Base-by-base conservation (phyloP, 805 yeast species). In the Candida jianshihensis region DNA sequence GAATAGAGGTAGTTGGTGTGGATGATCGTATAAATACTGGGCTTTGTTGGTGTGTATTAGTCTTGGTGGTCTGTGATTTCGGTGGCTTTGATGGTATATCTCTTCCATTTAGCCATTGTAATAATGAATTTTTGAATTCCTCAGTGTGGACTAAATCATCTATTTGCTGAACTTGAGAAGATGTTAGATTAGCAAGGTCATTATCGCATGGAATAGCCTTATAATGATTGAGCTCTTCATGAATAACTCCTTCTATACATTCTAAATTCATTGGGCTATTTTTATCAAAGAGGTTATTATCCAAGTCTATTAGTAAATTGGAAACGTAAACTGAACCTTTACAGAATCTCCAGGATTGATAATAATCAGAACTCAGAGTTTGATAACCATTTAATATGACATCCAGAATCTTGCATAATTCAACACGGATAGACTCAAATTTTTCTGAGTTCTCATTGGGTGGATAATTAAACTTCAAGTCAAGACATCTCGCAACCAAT, bases 271-370 rank as follows among this genome's bases (percentile, higher is more conserved):
- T 32, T 4, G 24, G 31, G 13, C 55, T 47, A 8, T 37, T 31
- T 27, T 34, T 48, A 30, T 56, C 59, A 45, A 49, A 54, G 10
- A 58, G 36, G 38, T 43, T 53, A 20, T 56, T 46, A 2, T 55
- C 59, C 17, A 56, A 45, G 15, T 59, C 53, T 0, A 42, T 53
- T 10, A 73, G 38, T 5, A 69, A 35, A 18, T 56, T 59, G 11
- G 68, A 43, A 16, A 76, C 47, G 31, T 61, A 66, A 6, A 54
- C 54, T 35, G 71, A 73, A 1, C 74, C 71, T 42, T 75, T 77
- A 17, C 69, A 60, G 27, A 75, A 59, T 53, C 78, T 66, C 86
- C 86, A 79, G 1, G 83, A 77, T 49, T 74, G 75, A 48, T 75
- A 79, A 47, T 76, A 75, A 30, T 70, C 58, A n/a, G 66, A 64